These are phyloP conservation scores for Coemansia sp. DNA, from an alignment of 192 early-diverging fungal genomes.

Conservation along the genomic window DNA sequence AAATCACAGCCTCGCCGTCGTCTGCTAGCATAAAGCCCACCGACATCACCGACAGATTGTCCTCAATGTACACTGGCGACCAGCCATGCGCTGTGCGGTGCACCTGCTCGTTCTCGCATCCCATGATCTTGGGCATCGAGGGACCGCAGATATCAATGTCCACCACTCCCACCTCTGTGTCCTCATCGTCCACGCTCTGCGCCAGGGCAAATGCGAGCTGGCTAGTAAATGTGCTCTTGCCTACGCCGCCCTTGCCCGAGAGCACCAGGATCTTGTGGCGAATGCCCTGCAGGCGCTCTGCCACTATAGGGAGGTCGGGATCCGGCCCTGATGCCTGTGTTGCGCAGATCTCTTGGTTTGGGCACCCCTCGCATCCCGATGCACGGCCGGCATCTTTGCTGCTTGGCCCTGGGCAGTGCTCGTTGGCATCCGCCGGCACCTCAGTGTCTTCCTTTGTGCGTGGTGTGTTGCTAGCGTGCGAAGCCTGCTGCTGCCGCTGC, in stretches of 20 bases:
- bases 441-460: constrained; percentile 1
- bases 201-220: constrained; percentile 83
- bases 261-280: constrained; percentile 89
- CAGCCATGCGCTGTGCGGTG: constrained; percentile 81
- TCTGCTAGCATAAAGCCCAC: constrained; percentile 90
- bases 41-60: constrained; percentile 83
- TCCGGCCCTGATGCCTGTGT: constrained; percentile 76
- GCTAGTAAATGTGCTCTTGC: constrained; percentile 88
- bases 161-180: constrained; percentile 71
- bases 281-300: constrained; percentile 56
- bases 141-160: constrained; percentile 98
- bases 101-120: constrained; percentile 72
- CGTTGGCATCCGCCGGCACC: constrained; percentile 62
- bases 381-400: constrained; percentile 69
- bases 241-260: constrained; percentile 97
- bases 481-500: too few relatives aligned
- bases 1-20: constrained; percentile 89
- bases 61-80: constrained; percentile 74
- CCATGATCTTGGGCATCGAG: constrained; percentile 91
- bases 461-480: too few relatives aligned
- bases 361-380: constrained; percentile 76
- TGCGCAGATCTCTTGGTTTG: constrained; percentile 73
- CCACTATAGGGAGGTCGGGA: constrained; percentile 67
- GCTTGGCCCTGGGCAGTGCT: constrained; percentile 72
- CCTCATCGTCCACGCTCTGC: constrained; percentile 4